Evolutionary conservation across 192 early-diverging fungal species (phyloP).

Genomic region (Coemansia interrupta): DNA sequence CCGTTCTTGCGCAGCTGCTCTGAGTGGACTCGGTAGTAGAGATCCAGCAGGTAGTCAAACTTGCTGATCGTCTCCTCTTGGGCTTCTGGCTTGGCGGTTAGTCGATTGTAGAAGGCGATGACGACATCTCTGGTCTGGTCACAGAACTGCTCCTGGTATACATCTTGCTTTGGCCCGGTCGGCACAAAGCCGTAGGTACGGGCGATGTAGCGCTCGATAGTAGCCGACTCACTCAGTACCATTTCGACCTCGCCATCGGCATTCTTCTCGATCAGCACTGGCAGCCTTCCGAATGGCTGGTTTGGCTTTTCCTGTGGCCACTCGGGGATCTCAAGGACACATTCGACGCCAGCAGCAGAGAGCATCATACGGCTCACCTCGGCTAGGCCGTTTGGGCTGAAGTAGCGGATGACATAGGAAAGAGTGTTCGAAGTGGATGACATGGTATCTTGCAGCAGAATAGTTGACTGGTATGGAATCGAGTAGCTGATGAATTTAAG

Average conservation of each 20-base stretch:
- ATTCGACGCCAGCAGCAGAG: conserved; percentile 34
- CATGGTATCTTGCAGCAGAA: background rate
- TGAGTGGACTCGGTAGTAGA: conserved; percentile 35
- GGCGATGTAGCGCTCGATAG: conserved; percentile 56
- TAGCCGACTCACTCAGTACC: conserved; percentile 39
- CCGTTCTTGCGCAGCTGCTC: conserved; percentile 51
- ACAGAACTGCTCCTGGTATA: conserved; percentile 36
- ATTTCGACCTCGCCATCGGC: conserved; percentile 33
- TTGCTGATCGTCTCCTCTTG: conserved; percentile 15
- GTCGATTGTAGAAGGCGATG: background rate
- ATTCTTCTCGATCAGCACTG: conserved; percentile 52
- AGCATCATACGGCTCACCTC: conserved; percentile 47
- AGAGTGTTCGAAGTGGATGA: background rate
- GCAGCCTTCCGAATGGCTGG: conserved; percentile 55
- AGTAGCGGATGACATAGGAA: conserved; percentile 8
- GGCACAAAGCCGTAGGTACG: conserved; percentile 43
- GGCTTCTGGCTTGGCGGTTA: background rate
- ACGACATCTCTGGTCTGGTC: conserved; percentile 17
- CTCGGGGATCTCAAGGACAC: conserved; percentile 45
- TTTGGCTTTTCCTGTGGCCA: conserved; percentile 54
- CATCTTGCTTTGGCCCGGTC: conserved; percentile 29
- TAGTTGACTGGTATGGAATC: too few species aligned
- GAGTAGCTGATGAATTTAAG: too few species aligned
- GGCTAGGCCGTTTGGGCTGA: conserved; percentile 12
- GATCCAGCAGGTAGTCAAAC: conserved; percentile 23